These are phyloP conservation scores for Lentinula sp. DNA, from an alignment of 768 basidiomycete genomes.

Conservation along the genomic window DNA sequence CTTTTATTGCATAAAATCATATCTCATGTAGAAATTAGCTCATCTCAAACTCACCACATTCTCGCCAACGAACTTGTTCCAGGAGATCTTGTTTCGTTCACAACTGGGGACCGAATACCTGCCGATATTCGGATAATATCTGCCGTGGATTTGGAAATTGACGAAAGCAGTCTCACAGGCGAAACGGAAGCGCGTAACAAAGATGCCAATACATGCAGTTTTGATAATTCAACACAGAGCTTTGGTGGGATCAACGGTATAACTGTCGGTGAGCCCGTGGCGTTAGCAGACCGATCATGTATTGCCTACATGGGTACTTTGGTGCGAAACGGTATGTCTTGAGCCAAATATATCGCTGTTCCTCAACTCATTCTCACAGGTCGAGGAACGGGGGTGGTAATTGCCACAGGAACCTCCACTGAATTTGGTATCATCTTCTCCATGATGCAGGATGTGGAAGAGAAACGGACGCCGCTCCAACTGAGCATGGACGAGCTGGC, in stretches of 20 bases:
- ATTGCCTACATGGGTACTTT: conserved; percentile 96
- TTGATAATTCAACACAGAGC: conserved; percentile 18
- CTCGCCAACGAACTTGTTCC: conserved; percentile 97
- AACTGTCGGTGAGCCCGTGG: conserved; percentile 31
- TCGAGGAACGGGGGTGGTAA: conserved; percentile 79
- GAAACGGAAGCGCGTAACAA: conserved; percentile 84
- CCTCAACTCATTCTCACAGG: conserved; percentile 32
- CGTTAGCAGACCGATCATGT: conserved; percentile 80
- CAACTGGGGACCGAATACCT: conserved; percentile 89
- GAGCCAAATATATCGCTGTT: neutral
- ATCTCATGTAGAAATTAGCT: conserved; percentile 13
- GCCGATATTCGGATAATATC: conserved; percentile 83
- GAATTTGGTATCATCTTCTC: conserved; percentile 96
- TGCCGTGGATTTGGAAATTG: conserved; percentile 86
- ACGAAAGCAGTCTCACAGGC: conserved; percentile 93
- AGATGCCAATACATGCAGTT: conserved; percentile 46
- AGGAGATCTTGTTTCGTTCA: conserved; percentile 85
- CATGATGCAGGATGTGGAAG: conserved; percentile 98
- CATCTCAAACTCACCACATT: conserved; percentile 56
- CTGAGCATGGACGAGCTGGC: conserved; percentile 96
- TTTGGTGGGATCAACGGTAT: conserved; percentile 11
- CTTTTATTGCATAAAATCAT: conserved; percentile 13
- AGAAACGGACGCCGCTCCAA: conserved; percentile 89
- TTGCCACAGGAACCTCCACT: conserved; percentile 78
- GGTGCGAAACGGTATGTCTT: conserved; percentile 69